phyloP scores from a whole-genome alignment of 1,284 basidiomycete genomes.

The Exobasidium cylindrosporum region DNA sequence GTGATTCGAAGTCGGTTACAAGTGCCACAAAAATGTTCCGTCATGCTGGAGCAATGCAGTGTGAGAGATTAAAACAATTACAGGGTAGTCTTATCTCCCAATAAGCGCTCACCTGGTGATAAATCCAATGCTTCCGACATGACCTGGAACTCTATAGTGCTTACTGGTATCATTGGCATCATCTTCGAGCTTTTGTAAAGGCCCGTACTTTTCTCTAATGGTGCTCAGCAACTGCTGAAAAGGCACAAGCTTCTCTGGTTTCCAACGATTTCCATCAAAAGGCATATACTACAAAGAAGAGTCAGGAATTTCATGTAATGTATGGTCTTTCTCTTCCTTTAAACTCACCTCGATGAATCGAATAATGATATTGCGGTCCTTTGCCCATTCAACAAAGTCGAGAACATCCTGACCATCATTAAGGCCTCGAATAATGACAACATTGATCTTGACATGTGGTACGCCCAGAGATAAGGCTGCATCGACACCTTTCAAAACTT shows the following conservation, averaged over 20 bases:
- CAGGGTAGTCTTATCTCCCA: no score
- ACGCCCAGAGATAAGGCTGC: constrained; percentile 57
- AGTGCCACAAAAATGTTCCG: constrained; percentile 81
- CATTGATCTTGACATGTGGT: constrained; percentile 69
- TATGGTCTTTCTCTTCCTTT: constrained; percentile 61
- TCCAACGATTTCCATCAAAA: constrained; percentile 77
- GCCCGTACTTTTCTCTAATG: neutral
- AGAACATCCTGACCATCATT: constrained; percentile 71
- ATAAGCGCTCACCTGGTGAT: constrained; percentile 58
- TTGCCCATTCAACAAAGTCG: constrained; percentile 74
- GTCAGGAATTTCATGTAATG: neutral
- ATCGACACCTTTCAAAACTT: constrained; percentile 60
- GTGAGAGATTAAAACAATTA: no score
- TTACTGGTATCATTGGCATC: constrained; percentile 77
- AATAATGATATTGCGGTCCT: constrained; percentile 65
- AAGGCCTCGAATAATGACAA: constrained; percentile 73
- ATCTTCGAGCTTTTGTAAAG: constrained; percentile 55
- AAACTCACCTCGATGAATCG: constrained; percentile 71
- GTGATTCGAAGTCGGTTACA: constrained; percentile 81
- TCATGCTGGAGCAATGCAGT: constrained; percentile 57
- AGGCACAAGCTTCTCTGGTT: constrained; percentile 6
- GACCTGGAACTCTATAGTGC: constrained; percentile 71
- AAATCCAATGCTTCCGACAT: constrained; percentile 74
- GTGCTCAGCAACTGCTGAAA: neutral
- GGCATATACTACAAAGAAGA: constrained; percentile 69